phyloP scores from a whole-genome alignment of 352 stramenopile species.

The Pythium guiyangense region DNA sequence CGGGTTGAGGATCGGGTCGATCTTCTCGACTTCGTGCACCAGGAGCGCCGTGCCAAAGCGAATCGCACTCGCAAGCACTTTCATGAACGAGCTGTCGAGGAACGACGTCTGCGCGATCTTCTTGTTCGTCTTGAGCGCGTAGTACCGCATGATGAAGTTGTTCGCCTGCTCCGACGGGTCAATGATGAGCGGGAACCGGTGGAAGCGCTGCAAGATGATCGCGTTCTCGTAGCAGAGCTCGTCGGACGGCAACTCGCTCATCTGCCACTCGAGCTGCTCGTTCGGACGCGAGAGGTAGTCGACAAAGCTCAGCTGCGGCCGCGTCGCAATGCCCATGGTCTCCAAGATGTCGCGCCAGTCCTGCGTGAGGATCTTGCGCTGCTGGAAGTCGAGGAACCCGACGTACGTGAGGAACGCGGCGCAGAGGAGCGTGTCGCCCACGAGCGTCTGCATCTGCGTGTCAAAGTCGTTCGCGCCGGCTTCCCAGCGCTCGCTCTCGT shows the following conservation, averaged over 20 bases:
- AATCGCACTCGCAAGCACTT: slow-evolving; percentile 99
- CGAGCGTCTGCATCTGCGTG: slow-evolving; percentile 94
- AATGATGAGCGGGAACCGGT: slow-evolving; percentile 98
- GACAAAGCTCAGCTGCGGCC: slow-evolving; percentile 87
- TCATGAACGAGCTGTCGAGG: slow-evolving; percentile 99
- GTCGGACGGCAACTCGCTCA: slow-evolving; percentile 95
- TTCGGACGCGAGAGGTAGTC: slow-evolving; percentile 96
- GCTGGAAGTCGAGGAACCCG: slow-evolving; percentile 98
- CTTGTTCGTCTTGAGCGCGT: slow-evolving; percentile 84
- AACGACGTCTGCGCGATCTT: slow-evolving; percentile 99
- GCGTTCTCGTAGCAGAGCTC: slow-evolving; percentile 99
- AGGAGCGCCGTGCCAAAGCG: slow-evolving; percentile 98
- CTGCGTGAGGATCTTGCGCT: slow-evolving; percentile 91
- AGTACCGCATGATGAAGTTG: slow-evolving; percentile 98
- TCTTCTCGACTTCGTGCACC: slow-evolving; percentile 99
- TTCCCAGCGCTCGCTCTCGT: slow-evolving; percentile 98
- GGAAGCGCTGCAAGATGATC: slow-evolving; percentile 97
- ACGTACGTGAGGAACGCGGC: slow-evolving; percentile 98
- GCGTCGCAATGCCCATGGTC: slow-evolving; percentile 88
- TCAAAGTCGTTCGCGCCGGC: slow-evolving; percentile 96
- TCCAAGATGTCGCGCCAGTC: slow-evolving; percentile 95
- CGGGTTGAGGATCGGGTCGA: slow-evolving; percentile 99
- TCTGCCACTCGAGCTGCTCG: slow-evolving; percentile 94
- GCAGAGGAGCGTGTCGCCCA: slow-evolving; percentile 95
- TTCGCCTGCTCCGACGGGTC: slow-evolving; percentile 98